A percentile compares a stretch with the other conserved stretches of the same genome.
These are phyloP conservation scores for Cicer yamashitae DNA, from an alignment of 306 rosid genomes.

Conservation along the genomic window DNA sequence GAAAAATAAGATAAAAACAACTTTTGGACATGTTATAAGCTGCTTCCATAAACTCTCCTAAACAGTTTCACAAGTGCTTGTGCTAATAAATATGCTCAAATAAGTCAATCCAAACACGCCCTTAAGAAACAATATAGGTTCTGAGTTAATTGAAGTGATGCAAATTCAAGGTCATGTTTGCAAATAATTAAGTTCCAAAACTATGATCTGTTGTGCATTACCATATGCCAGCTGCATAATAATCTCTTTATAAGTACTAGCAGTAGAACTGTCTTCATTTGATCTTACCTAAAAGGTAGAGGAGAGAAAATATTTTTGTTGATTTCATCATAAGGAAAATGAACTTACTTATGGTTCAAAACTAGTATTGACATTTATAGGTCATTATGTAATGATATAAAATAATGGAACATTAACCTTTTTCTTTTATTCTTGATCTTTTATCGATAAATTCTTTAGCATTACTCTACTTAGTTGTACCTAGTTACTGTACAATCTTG, in stretches of 20 bases:
- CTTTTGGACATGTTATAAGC: too few species aligned
- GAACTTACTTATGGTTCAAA: slow-evolving; percentile 5
- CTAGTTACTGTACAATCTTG: slow-evolving; percentile 23
- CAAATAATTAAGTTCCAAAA: slow-evolving; percentile 26
- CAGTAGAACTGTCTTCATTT: background rate
- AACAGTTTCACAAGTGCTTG: too few species aligned
- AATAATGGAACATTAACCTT: background rate
- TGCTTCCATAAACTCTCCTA: too few species aligned
- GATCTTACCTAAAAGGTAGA: background rate
- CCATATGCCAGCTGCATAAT: slow-evolving; percentile 3
- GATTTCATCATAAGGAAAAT: slow-evolving; percentile 10
- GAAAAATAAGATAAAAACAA: too few species aligned
- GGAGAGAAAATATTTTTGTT: background rate
- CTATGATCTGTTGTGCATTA: slow-evolving; percentile 20
- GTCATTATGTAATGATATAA: slow-evolving; percentile 24
- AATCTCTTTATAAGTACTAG: slow-evolving; percentile 30
- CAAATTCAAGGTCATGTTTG: slow-evolving; percentile 30
- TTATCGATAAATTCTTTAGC: slow-evolving; percentile 8
- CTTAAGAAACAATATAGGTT: slow-evolving; percentile 35
- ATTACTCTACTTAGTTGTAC: slow-evolving; percentile 5
- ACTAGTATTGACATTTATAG: background rate
- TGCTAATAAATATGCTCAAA: too few species aligned
- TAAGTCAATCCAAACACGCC: too few species aligned
- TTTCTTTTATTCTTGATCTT: slow-evolving; percentile 3
- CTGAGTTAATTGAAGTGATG: slow-evolving; percentile 11